Evolutionary conservation across 2,329 filamentous ascomycete genomes (phyloP), one percentile per base, ranked within the genome.

Genomic region (Thielaviopsis ethacetica): DNA sequence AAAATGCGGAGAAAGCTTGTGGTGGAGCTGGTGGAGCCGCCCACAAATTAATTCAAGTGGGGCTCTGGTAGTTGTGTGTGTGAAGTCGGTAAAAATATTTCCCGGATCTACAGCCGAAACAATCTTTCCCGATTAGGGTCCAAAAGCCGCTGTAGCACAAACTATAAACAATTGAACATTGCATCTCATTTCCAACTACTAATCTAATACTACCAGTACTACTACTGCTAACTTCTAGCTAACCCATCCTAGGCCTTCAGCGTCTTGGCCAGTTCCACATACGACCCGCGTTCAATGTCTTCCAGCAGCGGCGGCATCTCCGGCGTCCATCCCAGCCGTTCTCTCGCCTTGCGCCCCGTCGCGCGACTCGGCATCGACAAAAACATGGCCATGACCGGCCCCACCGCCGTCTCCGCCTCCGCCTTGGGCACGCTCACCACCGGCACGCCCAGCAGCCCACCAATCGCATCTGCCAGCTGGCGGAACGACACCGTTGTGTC

Each of bases 321-420:
- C 1, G 70, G 66, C 60, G 67, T 57, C 72, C 72, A 76, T 5
- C 69, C 72, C 56, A 75, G 62, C 65, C 69, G 65, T 51, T 63
- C 64, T 59, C 59, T 67, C 3, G 71, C 72, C 66, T 73, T 75
- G 21, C 58, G 64, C 52, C 65, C 67, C 2, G 68, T 69, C 5
- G 68, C 67, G 5, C 68, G 65, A 61, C 70, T 71, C 61, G 69
- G 66, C 3, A 63, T 54, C 1, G 61, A 64, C 47, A 75, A 56
- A 59, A 75, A 71, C 24, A 27, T 58, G 0, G 70, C 66, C 12
- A 73, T 57, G 44, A 71, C 70, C 2, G 51, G 26, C 1, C 71
- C 68, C 47, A 67, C 65, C 66, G 24, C 71, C 68, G 15, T 69
- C 6, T 52, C 47, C 19, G 54, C 19, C 15, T 21, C n/a, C 69